Conservation (phyloP, 2,329 filamentous ascomycete genomes). For the Curvularia verruculosa region DNA sequence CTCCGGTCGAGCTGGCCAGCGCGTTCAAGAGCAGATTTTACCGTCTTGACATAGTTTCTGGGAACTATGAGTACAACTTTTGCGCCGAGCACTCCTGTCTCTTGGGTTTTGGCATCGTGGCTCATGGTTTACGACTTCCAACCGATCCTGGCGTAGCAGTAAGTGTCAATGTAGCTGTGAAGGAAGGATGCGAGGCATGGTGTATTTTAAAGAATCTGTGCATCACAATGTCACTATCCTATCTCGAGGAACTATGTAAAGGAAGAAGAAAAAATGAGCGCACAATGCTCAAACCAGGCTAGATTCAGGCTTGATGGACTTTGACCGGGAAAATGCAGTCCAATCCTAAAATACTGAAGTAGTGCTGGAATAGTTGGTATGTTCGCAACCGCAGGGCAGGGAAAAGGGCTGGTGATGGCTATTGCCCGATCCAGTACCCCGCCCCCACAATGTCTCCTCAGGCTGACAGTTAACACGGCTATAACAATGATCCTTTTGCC, state of each 20-base stretch:
- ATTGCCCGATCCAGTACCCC: conserved; percentile 21
- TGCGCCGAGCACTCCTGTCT: background rate
- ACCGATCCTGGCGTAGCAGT: background rate
- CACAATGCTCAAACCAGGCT: too few relatives aligned
- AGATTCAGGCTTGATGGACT: background rate
- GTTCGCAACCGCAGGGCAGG: background rate
- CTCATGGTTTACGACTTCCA: background rate
- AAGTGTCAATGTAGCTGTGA: background rate
- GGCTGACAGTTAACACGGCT: conserved; percentile 20
- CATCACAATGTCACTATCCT: conserved; percentile 3
- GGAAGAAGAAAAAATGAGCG: background rate
- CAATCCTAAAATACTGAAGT: background rate
- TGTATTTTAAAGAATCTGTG: background rate
- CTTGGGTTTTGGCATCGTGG: background rate
- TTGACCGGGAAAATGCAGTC: background rate
- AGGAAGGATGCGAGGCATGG: background rate
- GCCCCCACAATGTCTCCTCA: conserved; percentile 30
- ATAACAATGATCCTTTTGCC: conserved; percentile 1
- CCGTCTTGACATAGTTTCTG: conserved; percentile 44
- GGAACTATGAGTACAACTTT: conserved; percentile 38
- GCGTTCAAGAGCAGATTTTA: conserved; percentile 49
- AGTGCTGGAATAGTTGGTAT: background rate
- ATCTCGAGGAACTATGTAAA: conserved; percentile 7
- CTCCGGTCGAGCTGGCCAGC: conserved; percentile 34
- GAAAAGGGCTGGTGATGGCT: background rate